Conservation (phyloP, 805 yeast species). For the Starmerella roubikii region DNA sequence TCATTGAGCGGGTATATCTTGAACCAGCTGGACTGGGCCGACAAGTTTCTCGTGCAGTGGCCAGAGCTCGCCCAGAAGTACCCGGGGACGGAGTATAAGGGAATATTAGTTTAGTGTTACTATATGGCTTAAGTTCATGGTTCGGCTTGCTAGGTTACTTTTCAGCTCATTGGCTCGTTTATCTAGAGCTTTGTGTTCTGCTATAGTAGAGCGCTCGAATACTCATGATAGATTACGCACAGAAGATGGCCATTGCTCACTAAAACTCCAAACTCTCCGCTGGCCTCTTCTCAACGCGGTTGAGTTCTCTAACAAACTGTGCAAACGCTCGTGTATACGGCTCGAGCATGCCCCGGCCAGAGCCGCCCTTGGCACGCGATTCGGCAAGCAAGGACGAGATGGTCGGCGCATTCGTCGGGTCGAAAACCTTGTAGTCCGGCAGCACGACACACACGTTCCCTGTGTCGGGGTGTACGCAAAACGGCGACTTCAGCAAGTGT, state of each 20-base stretch:
- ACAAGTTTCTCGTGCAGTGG: conserved; percentile 88
- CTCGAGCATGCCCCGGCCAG: conserved; percentile 51
- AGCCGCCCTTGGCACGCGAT: conserved; percentile 31
- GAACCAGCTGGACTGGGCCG: conserved; percentile 55
- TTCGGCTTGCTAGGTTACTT: neutral
- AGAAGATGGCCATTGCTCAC: neutral
- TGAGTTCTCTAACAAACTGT: conserved; percentile 43
- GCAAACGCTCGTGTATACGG: conserved; percentile 58
- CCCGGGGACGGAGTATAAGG: conserved; percentile 57
- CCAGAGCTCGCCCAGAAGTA: conserved; percentile 39
- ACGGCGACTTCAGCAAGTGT: conserved; percentile 90
- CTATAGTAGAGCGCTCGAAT: too few relatives aligned
- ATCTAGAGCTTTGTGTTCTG: too few relatives aligned
- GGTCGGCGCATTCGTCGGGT: conserved; percentile 71
- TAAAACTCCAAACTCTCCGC: conserved; percentile 21
- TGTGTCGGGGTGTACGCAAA: conserved; percentile 92
- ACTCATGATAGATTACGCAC: too few relatives aligned
- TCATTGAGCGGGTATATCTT: conserved; percentile 67
- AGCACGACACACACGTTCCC: conserved; percentile 89
- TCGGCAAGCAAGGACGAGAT: conserved; percentile 50
- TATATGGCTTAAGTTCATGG: neutral
- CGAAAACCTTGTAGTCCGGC: conserved; percentile 38
- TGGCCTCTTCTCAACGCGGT: conserved; percentile 35
- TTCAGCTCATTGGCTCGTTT: too few relatives aligned
- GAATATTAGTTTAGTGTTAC: conserved; percentile 58